Conservation (phyloP, 208 protist species). For the Leptomonas seymouri region DNA sequence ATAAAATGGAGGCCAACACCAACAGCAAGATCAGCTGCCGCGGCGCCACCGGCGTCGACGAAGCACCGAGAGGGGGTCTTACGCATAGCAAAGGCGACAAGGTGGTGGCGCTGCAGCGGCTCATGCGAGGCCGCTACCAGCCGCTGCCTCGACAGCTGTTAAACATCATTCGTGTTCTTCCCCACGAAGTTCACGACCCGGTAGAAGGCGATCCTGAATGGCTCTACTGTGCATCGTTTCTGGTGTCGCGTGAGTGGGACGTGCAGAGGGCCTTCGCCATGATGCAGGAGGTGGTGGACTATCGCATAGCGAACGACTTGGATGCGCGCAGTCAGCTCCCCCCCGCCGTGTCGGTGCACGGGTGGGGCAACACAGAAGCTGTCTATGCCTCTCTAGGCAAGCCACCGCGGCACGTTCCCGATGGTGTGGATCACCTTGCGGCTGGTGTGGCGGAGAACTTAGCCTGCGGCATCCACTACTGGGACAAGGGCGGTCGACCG, state of each 20-base stretch:
- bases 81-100: slow-evolving; percentile 38
- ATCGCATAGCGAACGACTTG: slow-evolving; percentile 36
- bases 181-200: not conserved
- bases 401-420: not conserved
- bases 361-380: slow-evolving; percentile 35
- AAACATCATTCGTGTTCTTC: slow-evolving; percentile 7
- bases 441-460: slow-evolving; percentile 26
- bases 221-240: slow-evolving; percentile 49
- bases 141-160: slow-evolving; percentile 15
- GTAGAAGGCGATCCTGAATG: slow-evolving; percentile 32
- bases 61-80: not conserved
- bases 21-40: not conserved
- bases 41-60: not conserved
- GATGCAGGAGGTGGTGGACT: slow-evolving; percentile 35
- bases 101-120: slow-evolving; percentile 43
- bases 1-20: not conserved
- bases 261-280: slow-evolving; percentile 60
- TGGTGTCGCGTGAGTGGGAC: slow-evolving; percentile 57
- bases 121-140: slow-evolving; percentile 35
- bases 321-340: slow-evolving; percentile 49
- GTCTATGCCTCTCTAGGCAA: slow-evolving; percentile 14
- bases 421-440: slow-evolving; percentile 38
- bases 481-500: slow-evolving; percentile 61
- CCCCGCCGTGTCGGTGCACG: slow-evolving; percentile 46
- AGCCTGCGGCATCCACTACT: slow-evolving; percentile 60